Evolutionary conservation across 2,329 filamentous ascomycete genomes (phyloP).

Genomic region (Raffaelea arxii): DNA sequence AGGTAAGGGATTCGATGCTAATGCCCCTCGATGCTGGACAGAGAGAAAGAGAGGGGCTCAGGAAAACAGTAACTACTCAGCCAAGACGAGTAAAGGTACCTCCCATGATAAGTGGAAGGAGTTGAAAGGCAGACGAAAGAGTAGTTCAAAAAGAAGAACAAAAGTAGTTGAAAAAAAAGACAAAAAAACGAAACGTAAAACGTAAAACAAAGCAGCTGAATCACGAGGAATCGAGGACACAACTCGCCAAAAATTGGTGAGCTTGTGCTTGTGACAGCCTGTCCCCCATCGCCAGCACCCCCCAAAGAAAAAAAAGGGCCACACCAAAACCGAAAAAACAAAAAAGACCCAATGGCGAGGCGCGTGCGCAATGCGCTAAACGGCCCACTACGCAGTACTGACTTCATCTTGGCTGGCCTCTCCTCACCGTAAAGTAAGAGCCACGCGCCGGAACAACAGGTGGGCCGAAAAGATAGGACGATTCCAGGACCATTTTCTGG

Average conservation of each 20-base stretch:
- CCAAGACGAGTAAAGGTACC: background rate
- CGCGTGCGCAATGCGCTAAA: too few species aligned
- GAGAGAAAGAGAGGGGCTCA: background rate
- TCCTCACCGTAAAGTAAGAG: too few species aligned
- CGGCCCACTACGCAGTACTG: too few species aligned
- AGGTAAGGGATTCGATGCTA: background rate
- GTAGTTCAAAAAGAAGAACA: background rate
- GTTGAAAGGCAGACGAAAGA: background rate
- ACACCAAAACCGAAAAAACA: too few species aligned
- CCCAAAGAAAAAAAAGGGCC: too few species aligned
- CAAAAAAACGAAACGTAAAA: background rate
- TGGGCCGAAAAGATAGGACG: too few species aligned
- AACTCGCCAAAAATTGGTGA: background rate
- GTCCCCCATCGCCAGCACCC: background rate
- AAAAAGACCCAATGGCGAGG: too few species aligned
- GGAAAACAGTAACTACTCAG: background rate
- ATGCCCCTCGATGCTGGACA: background rate
- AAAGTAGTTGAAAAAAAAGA: background rate
- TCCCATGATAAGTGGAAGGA: too few species aligned
- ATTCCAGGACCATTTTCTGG: background rate
- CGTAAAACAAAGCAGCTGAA: background rate
- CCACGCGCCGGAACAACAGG: conserved; percentile 1
- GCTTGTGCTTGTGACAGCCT: background rate
- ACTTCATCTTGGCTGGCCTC: too few species aligned
- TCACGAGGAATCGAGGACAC: background rate